phyloP scores from a whole-genome alignment of 495 filamentous ascomycete species.

The Glarea lozoyensis region DNA sequence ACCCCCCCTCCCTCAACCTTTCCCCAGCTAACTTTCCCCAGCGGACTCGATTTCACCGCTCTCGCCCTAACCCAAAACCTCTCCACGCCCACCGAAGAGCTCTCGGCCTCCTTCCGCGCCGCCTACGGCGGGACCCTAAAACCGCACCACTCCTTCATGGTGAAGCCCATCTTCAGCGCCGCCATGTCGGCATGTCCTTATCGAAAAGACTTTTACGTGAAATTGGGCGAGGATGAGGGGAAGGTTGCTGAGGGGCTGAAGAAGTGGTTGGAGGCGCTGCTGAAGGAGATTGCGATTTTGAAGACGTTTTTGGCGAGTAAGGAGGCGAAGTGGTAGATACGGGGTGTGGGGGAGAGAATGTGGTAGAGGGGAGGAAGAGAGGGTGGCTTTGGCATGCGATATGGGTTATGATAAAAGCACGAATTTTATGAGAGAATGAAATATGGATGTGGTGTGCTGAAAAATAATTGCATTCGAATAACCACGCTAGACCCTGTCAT shows the following conservation, averaged over 20 bases:
- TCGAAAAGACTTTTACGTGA: slow-evolving; percentile 80
- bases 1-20: slow-evolving; percentile 4
- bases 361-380: neutral
- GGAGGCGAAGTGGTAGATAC: slow-evolving; percentile 59
- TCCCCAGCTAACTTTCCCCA: slow-evolving; percentile 24
- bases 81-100: slow-evolving; percentile 56
- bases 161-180: slow-evolving; percentile 82
- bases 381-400: neutral
- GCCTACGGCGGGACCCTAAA: slow-evolving; percentile 84
- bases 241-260: slow-evolving; percentile 52
- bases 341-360: neutral
- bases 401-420: too few relatives aligned
- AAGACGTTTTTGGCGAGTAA: slow-evolving; percentile 60
- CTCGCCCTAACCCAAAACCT: slow-evolving; percentile 74
- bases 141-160: slow-evolving; percentile 75
- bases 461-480: too few relatives aligned
- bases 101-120: slow-evolving; percentile 72
- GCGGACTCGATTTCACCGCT: slow-evolving; percentile 87
- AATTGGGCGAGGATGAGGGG: slow-evolving; percentile 61
- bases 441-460: too few relatives aligned
- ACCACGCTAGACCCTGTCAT: too few relatives aligned
- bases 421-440: too few relatives aligned
- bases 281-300: slow-evolving; percentile 65
- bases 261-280: slow-evolving; percentile 64
- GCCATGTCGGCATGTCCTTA: slow-evolving; percentile 92